These are phyloP conservation scores for Chenopodium suecicum DNA, from an alignment of 148 eudicot species.

Conservation along the genomic window DNA sequence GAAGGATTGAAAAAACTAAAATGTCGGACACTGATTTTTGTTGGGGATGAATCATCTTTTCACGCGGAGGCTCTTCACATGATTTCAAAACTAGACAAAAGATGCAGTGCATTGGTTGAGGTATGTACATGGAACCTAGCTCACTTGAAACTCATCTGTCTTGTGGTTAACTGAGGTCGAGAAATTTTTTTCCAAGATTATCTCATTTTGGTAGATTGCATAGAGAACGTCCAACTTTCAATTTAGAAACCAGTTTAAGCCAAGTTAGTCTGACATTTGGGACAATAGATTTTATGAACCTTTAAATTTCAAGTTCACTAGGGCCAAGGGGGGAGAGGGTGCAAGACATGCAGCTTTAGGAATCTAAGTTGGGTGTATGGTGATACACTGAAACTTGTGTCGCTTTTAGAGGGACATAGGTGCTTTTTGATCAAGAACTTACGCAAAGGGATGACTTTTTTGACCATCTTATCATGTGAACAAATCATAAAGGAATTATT, in stretches of 20 bases:
- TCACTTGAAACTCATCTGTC: background rate
- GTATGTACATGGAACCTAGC: conserved; percentile 35
- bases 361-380: too few species aligned
- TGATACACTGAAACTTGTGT: too few species aligned
- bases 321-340: too few species aligned
- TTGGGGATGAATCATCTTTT: conserved; percentile 92
- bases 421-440: too few species aligned
- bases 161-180: background rate
- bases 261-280: background rate
- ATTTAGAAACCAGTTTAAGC: background rate
- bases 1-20: conserved; percentile 71
- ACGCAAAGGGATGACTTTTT: background rate
- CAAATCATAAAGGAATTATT: background rate
- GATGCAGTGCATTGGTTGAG: conserved; percentile 96
- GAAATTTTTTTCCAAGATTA: background rate
- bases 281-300: too few species aligned
- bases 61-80: conserved; percentile 85
- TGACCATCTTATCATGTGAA: background rate
- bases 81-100: conserved; percentile 79
- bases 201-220: background rate
- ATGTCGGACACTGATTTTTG: conserved; percentile 91
- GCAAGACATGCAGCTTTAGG: too few species aligned
- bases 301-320: too few species aligned
- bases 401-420: too few species aligned
- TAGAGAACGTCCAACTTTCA: background rate